A percentile compares a stretch with the other conserved stretches of the same genome.
Conservation (phyloP, 345 rosid species). For the Rhizophora apiculata region DNA sequence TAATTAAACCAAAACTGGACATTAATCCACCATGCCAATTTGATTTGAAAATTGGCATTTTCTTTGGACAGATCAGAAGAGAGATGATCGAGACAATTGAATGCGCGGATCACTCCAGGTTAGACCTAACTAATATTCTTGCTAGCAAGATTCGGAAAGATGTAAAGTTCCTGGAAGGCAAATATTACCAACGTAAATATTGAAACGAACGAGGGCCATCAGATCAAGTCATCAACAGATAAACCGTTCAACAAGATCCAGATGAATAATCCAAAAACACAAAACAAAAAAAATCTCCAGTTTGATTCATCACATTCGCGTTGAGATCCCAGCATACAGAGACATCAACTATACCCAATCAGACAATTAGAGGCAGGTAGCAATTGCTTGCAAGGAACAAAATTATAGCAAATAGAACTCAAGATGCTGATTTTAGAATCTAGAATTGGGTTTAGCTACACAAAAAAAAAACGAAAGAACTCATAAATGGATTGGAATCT, state of each 20-base stretch:
- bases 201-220: no score
- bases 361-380: not conserved
- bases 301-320: not conserved
- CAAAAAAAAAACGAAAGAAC: not conserved
- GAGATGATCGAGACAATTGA: not conserved
- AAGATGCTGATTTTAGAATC: not conserved
- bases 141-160: no score
- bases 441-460: not conserved
- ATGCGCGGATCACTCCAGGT: no score
- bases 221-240: not conserved
- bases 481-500: not conserved
- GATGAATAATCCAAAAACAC: not conserved
- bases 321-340: constrained; percentile 17
- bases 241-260: not conserved
- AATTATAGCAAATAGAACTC: not conserved
- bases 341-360: not conserved
- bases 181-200: no score
- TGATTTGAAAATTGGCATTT: constrained; percentile 1
- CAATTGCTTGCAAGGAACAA: not conserved
- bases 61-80: not conserved
- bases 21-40: not conserved
- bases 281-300: not conserved
- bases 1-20: not conserved
- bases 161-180: no score
- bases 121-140: no score